phyloP scores from a whole-genome alignment of 192 early-diverging fungal genomes.

The Anaeromyces robustus region DNA sequence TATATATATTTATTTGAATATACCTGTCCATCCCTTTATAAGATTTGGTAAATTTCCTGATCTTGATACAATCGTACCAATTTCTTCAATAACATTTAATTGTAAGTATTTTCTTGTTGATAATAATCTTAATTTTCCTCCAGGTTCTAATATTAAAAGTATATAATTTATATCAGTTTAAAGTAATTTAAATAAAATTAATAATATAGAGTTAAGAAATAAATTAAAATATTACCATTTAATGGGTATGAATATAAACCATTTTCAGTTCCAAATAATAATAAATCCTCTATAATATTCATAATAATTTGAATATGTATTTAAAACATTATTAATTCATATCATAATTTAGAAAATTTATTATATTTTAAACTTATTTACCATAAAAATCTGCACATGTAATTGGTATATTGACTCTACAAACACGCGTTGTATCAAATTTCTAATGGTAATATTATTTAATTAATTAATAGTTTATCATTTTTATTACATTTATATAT shows the following conservation, averaged over 20 bases:
- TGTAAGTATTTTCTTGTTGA: slow-evolving; percentile 31
- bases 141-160: background rate
- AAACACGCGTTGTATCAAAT: background rate
- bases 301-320: too few relatives aligned
- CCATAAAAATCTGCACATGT: background rate
- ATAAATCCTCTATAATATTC: slow-evolving; percentile 15
- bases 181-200: too few relatives aligned
- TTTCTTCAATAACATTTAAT: slow-evolving; percentile 22
- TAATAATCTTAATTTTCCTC: slow-evolving; percentile 16
- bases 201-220: too few relatives aligned
- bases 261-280: slow-evolving; percentile 37
- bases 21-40: background rate
- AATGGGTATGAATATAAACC: slow-evolving; percentile 33
- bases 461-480: too few relatives aligned
- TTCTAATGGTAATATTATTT: too few relatives aligned
- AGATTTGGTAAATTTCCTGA: slow-evolving; percentile 13
- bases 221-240: too few relatives aligned
- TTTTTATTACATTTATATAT: too few relatives aligned
- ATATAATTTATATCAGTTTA: slow-evolving; percentile 5
- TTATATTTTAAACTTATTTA: too few relatives aligned
- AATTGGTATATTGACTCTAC: background rate
- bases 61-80: slow-evolving; percentile 30
- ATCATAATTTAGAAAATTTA: too few relatives aligned
- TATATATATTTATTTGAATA: background rate
- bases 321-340: too few relatives aligned